Conservation (phyloP, 805 yeast genomes). For the Hyphopichia homilentoma region DNA sequence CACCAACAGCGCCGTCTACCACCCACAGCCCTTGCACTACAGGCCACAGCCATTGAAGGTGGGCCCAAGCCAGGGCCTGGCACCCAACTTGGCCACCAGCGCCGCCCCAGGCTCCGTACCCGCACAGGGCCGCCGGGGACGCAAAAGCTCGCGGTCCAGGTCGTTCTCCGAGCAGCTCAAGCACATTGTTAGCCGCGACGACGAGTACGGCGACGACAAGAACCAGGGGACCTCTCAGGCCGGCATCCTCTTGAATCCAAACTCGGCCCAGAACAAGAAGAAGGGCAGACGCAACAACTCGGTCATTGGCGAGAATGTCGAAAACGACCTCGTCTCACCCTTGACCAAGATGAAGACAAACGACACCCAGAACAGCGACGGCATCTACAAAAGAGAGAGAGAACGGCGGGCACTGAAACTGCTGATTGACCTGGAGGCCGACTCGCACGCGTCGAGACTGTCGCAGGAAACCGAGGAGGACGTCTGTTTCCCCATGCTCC, state of each 20-base stretch:
- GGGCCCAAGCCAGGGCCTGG: not conserved
- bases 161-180: constrained; percentile 44
- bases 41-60: too few species aligned
- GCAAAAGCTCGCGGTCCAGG: constrained; percentile 28
- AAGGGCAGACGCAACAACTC: not conserved
- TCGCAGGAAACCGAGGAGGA: constrained; percentile 95
- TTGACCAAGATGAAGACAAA: constrained; percentile 23
- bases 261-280: constrained; percentile 6
- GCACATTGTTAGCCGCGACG: constrained; percentile 20
- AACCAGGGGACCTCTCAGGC: constrained; percentile 13
- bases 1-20: constrained; percentile 3
- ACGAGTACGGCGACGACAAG: constrained; percentile 1
- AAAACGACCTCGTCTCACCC: constrained; percentile 24
- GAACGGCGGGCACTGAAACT: constrained; percentile 34
- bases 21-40: not conserved
- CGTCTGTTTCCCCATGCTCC: constrained; percentile 92
- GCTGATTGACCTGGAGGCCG: constrained; percentile 58
- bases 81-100: constrained; percentile 2
- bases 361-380: constrained; percentile 17
- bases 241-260: constrained; percentile 20
- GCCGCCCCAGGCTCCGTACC: constrained; percentile 12
- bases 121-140: constrained; percentile 15
- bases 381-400: constrained; percentile 10
- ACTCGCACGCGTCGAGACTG: constrained; percentile 69
- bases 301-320: constrained; percentile 12